Evolutionary conservation across 306 rosid species (phyloP).

Genomic region (Trichosanthes truncata): DNA sequence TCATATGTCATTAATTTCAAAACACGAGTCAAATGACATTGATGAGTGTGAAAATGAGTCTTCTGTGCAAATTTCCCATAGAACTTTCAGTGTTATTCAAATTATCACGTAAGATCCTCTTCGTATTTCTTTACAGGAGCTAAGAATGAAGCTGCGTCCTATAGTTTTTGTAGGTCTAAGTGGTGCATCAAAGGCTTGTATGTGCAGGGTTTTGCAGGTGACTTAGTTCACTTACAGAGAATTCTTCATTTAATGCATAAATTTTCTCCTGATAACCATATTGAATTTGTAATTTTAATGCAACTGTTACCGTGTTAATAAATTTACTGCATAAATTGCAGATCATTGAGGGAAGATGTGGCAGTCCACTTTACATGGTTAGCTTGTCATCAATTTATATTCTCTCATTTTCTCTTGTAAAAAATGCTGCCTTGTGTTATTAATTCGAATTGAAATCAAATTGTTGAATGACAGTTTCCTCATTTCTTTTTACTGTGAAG

Average conservation of each 20-base stretch:
- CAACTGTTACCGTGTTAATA: conserved; percentile 1
- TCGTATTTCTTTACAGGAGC: conserved; percentile 47
- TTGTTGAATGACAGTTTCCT: neutral
- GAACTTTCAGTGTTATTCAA: conserved; percentile 5
- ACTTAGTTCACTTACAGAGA: neutral
- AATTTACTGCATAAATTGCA: conserved; percentile 28
- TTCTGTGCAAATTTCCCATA: too few relatives aligned
- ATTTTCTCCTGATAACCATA: neutral
- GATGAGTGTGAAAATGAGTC: too few relatives aligned
- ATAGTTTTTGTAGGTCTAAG: conserved; percentile 74
- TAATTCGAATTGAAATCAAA: neutral
- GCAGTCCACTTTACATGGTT: conserved; percentile 53
- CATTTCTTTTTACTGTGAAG: conserved; percentile 28
- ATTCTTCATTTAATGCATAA: neutral
- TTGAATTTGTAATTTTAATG: conserved; percentile 8
- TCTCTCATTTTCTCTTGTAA: neutral
- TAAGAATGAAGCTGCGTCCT: conserved; percentile 57
- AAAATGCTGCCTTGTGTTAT: conserved; percentile 4
- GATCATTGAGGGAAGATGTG: conserved; percentile 75
- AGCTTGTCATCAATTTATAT: neutral
- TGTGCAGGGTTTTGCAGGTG: conserved; percentile 85
- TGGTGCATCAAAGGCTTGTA: conserved; percentile 83
- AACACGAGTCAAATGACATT: too few relatives aligned
- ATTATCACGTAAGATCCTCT: conserved; percentile 3
- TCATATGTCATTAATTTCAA: too few relatives aligned